Conservation (phyloP, 2,329 filamentous ascomycete genomes). For the Alternaria longipes region DNA sequence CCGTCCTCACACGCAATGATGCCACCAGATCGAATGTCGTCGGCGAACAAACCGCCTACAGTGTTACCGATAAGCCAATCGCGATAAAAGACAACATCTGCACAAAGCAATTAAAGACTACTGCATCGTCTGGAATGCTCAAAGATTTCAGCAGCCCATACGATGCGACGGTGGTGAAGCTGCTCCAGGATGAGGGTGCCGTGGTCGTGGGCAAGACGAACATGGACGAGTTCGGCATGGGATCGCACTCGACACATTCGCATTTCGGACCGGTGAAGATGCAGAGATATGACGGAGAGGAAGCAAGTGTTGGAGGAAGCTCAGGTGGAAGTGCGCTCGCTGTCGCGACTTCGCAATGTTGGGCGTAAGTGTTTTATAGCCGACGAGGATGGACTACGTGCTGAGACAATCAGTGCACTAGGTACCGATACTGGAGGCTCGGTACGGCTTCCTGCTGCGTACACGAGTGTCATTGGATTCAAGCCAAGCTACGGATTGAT, state of each 20-base stretch:
- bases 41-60: background rate
- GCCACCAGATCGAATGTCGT: slow-evolving; percentile 21
- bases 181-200: slow-evolving; percentile 70
- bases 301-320: slow-evolving; percentile 61
- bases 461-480: slow-evolving; percentile 83
- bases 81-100: slow-evolving; percentile 64
- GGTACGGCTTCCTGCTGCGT: slow-evolving; percentile 86
- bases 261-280: slow-evolving; percentile 68
- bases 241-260: slow-evolving; percentile 79
- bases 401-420: slow-evolving; percentile 65
- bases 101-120: slow-evolving; percentile 65
- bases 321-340: slow-evolving; percentile 93
- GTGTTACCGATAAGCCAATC: slow-evolving; percentile 47
- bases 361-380: slow-evolving; percentile 58
- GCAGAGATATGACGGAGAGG: slow-evolving; percentile 57
- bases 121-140: slow-evolving; percentile 82
- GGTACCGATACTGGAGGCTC: slow-evolving; percentile 95
- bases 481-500: slow-evolving; percentile 92
- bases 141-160: slow-evolving; percentile 75
- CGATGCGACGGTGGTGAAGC: slow-evolving; percentile 79
- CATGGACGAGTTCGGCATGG: slow-evolving; percentile 97
- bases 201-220: slow-evolving; percentile 82
- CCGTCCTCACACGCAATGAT: slow-evolving; percentile 31
- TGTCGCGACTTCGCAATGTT: slow-evolving; percentile 71
- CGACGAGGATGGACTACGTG: slow-evolving; percentile 1